Evolutionary conservation across 805 yeast genomes (phyloP), one percentile per base, ranked within the genome.

Genomic region (Ogataea ganodermae): DNA sequence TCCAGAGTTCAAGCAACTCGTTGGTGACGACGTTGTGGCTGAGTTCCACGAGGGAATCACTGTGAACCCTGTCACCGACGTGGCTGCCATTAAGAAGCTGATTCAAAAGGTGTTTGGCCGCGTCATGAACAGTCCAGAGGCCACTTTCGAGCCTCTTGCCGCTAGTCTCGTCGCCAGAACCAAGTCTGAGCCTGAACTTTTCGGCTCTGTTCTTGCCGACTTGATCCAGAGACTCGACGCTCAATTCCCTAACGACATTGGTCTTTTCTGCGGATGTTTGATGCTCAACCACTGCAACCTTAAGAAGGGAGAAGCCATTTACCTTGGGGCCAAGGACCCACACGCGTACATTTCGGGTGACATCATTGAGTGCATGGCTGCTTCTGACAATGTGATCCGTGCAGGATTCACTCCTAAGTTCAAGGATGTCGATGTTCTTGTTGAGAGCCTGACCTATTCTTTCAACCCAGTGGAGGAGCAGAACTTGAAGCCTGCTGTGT

Each of bases 381-480:
- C 99, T 7, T 85, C 95, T 33, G 99, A 94, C 68, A 94, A 94
- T 62, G 99, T 94, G 48, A 97, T 94, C 42, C 82, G 99, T 68
- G 96, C 97, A 3, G 99, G 99, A 12, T 94, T 94, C 76, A 94
- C 99, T n/a, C 99, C 99, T 52, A 94, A 94, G 69, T 94, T 92
- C 75, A 94, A 92, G 72, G 99, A 94, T 68, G 98, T 94, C 51
- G 70, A 83, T 49, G 89, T 86, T 61, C 80, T 94, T 63, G 97
- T 94, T 36, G 81, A 79, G 45, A 89, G 89, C 94, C 80, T 94
- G 66, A 91, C 97, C 3, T 94, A 92, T 67, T 76, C 87, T 22
- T 86, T 86, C 60, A 95, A 87, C 45, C 83, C 95, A 20, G 97
- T 92, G 42, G 90, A 83, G 57, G 90, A 90, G 65, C 99, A 94